Percentiles rank a stretch among this genome's conserved stretches.
phyloP scores from a whole-genome alignment of 371 early-diverging fungal species.

The Thermomucor indicae-seudaticae region DNA sequence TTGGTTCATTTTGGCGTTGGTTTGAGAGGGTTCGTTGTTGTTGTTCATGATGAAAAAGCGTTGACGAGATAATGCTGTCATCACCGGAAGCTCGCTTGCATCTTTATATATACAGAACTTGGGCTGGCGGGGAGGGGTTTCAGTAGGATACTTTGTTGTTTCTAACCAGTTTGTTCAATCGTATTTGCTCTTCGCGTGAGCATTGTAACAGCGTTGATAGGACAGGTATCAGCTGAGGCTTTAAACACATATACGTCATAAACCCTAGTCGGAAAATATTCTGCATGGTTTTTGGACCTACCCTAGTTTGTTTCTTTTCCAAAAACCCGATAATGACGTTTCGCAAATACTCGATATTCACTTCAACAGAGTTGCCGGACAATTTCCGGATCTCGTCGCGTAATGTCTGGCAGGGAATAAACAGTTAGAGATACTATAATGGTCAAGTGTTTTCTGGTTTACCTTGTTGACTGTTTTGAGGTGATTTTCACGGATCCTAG shows the following conservation, averaged over 20 bases:
- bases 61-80: no score
- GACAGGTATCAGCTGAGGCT: conserved; percentile 33
- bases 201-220: conserved; percentile 28
- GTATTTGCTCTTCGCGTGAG: conserved; percentile 21
- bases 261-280: background rate
- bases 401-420: no score
- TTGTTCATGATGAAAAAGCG: background rate
- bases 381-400: conserved; percentile 57
- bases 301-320: conserved; percentile 68
- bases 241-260: conserved; percentile 1
- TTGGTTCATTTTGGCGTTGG: conserved; percentile 28
- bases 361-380: conserved; percentile 23
- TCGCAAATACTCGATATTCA: conserved; percentile 77
- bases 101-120: no score
- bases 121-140: no score
- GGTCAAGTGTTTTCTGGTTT: background rate
- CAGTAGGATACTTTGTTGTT: no score
- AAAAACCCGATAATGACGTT: conserved; percentile 80
- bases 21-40: background rate
- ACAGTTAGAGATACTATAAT: background rate
- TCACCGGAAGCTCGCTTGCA: no score
- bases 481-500: conserved; percentile 52
- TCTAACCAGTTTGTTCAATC: conserved; percentile 18
- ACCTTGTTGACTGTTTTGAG: conserved; percentile 56
- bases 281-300: conserved; percentile 19